A percentile compares a stretch with the other conserved stretches of the same genome.
These are phyloP conservation scores for Claviceps maximensis DNA, from an alignment of 2,329 filamentous ascomycete genomes.

Conservation along the genomic window DNA sequence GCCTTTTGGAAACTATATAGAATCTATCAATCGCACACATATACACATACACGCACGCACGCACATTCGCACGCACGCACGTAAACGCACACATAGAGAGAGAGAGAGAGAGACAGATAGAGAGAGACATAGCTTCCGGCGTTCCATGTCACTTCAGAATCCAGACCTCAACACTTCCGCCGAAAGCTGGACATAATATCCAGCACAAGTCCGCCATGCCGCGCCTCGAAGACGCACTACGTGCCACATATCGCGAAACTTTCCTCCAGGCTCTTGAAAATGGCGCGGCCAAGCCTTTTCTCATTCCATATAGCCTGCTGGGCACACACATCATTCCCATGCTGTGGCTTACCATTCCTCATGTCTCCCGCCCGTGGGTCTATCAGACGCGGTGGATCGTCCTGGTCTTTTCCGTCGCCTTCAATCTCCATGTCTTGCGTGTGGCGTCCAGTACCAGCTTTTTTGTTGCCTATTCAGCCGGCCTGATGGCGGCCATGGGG, in stretches of 20 bases:
- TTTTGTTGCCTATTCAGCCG: slow-evolving; percentile 35
- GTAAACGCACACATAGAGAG: too few species aligned
- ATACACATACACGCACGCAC: too few species aligned
- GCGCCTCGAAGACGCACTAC: slow-evolving; percentile 15
- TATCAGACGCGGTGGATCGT: slow-evolving; percentile 37
- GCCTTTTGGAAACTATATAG: too few species aligned
- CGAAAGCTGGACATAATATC: not conserved
- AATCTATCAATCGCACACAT: too few species aligned
- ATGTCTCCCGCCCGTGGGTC: slow-evolving; percentile 35
- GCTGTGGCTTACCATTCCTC: slow-evolving; percentile 43
- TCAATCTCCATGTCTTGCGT: slow-evolving; percentile 29
- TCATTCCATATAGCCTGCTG: slow-evolving; percentile 38
- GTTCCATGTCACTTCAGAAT: too few species aligned
- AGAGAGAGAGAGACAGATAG: too few species aligned
- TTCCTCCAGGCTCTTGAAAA: slow-evolving; percentile 25
- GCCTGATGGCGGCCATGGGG: slow-evolving; percentile 37
- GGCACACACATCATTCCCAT: slow-evolving; percentile 35
- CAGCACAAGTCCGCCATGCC: not conserved
- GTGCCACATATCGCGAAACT: slow-evolving; percentile 20
- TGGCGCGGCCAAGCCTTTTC: slow-evolving; percentile 31
- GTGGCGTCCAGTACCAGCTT: slow-evolving; percentile 37
- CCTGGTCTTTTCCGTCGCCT: slow-evolving; percentile 26
- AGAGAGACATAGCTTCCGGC: too few species aligned
- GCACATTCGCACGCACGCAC: too few species aligned
- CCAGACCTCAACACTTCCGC: too few species aligned